Evolutionary conservation across 2,329 filamentous ascomycete genomes (phyloP).

Genomic region (Colletotrichum siamense): DNA sequence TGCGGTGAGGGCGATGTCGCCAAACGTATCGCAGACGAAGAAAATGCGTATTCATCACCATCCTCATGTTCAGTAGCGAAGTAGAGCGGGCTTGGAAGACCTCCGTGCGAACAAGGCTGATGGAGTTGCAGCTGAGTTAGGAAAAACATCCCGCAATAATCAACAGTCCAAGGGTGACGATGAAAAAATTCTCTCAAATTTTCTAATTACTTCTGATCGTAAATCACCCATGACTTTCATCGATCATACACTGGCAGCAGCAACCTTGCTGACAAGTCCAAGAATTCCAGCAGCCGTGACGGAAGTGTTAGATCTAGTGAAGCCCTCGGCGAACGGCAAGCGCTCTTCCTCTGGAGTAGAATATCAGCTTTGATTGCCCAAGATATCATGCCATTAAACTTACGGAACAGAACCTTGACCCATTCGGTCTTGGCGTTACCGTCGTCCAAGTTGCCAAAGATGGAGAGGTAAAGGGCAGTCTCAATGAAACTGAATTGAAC

Average conservation of each 20-base stretch:
- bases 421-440: constrained; percentile 25
- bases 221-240: background rate
- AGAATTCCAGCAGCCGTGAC: constrained; percentile 18
- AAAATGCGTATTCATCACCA: background rate
- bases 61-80: background rate
- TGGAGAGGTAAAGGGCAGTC: constrained; percentile 25
- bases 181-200: background rate
- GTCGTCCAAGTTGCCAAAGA: constrained; percentile 24
- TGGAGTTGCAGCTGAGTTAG: background rate
- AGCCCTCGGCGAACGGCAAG: constrained; percentile 17
- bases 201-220: background rate
- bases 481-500: constrained; percentile 26
- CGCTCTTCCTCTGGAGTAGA: constrained; percentile 15
- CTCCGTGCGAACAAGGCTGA: background rate
- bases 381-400: background rate
- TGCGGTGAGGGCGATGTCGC: background rate
- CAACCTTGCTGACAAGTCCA: constrained; percentile 13
- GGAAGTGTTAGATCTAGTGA: constrained; percentile 1
- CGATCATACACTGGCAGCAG: background rate
- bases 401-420: constrained; percentile 25
- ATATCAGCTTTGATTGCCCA: background rate
- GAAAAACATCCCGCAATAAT: background rate
- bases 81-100: background rate
- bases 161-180: background rate
- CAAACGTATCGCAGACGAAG: background rate